Conservation (phyloP, 2,329 filamentous ascomycete species). For the Colletotrichum sp. region DNA sequence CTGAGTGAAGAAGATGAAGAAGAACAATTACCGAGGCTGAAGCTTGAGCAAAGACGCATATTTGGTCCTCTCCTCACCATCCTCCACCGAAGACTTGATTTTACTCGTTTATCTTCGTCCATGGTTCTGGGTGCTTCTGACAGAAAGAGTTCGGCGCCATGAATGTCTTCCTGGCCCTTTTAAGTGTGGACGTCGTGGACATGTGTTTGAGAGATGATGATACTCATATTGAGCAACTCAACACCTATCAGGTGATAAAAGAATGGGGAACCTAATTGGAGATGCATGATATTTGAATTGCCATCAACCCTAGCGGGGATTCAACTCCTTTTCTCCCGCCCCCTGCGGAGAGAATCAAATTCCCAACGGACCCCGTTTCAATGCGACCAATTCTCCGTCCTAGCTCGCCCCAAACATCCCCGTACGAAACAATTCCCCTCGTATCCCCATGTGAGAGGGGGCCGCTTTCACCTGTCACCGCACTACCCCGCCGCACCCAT, state of each 20-base stretch:
- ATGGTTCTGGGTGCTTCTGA: neutral
- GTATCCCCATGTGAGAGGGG: neutral
- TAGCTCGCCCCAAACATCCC: neutral
- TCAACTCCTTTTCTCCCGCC: neutral
- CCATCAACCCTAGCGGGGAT: neutral
- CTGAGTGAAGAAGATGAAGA: neutral
- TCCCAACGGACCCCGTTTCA: neutral
- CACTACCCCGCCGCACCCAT: neutral
- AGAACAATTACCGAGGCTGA: rapidly evolving
- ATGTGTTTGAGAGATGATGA: neutral
- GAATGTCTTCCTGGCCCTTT: neutral
- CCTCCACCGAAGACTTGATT: rapidly evolving
- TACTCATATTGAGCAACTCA: neutral
- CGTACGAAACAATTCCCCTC: neutral
- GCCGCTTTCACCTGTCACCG: neutral
- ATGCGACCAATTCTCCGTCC: neutral
- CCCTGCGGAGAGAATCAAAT: neutral
- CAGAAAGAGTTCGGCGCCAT: neutral
- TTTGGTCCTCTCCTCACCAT: neutral
- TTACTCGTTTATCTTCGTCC: rapidly evolving
- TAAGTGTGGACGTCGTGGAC: rapidly evolving
- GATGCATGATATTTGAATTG: neutral
- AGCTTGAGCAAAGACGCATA: neutral
- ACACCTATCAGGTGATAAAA: neutral
- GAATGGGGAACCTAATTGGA: neutral